These are phyloP conservation scores for Rhodotorula mucilaginosa DNA, from an alignment of 1,284 basidiomycete genomes.

Conservation along the genomic window DNA sequence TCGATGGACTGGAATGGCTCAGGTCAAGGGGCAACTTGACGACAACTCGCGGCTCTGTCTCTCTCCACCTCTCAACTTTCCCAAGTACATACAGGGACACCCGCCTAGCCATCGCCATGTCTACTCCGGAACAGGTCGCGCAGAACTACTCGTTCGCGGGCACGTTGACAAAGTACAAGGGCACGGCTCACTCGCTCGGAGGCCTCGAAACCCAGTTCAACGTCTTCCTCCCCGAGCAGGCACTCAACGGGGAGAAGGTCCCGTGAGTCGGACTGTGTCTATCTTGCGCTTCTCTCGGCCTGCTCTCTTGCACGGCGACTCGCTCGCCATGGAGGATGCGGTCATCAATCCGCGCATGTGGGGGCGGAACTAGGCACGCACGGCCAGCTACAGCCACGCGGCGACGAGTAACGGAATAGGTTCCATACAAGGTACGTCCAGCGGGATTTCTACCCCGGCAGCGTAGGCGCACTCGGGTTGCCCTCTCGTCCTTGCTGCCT, in stretches of 20 bases:
- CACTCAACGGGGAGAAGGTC: constrained; percentile 57
- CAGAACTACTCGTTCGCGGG: constrained; percentile 77
- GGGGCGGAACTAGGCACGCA: too few relatives aligned
- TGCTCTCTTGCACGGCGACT: background rate
- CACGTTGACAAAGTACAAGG: constrained; percentile 77
- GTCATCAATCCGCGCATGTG: too few relatives aligned
- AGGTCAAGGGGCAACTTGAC: too few relatives aligned
- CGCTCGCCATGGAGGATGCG: too few relatives aligned
- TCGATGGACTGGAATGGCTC: background rate
- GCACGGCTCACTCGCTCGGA: constrained; percentile 73
- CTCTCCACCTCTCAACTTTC: background rate
- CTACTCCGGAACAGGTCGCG: constrained; percentile 63
- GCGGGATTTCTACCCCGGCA: too few relatives aligned
- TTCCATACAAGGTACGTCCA: too few relatives aligned
- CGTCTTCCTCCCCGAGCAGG: constrained; percentile 75
- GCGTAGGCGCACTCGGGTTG: too few relatives aligned
- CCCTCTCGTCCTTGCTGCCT: too few relatives aligned
- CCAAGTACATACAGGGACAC: background rate
- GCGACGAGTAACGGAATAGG: too few relatives aligned
- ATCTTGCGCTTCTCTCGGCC: background rate
- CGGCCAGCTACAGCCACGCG: too few relatives aligned
- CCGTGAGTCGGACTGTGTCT: constrained; percentile 16
- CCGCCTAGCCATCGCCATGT: background rate
- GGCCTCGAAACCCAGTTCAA: constrained; percentile 81
- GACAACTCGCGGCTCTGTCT: background rate